Base-by-base conservation (phyloP, 2,329 filamentous ascomycete genomes). In the Pseudocercospora fuligena region DNA sequence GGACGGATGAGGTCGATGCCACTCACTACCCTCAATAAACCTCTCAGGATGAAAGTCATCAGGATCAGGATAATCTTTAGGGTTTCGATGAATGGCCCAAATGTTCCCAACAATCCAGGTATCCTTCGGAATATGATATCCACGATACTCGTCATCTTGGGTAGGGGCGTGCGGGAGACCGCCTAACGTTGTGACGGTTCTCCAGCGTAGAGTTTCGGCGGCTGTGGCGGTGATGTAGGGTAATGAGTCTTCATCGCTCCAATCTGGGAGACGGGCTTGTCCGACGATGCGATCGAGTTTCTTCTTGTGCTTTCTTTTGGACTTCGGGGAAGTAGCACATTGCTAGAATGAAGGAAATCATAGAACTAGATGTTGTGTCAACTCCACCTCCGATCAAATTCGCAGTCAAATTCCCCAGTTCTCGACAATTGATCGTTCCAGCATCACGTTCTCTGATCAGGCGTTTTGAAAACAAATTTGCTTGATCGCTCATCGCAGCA, bases 81-180 rank as follows among this genome's bases (percentile, higher is more conserved):
- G 61, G 36, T 66, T 58, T 19, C 56, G 59, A 16, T 69, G 65
- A 12, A 62, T 59, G 4, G 59, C 54, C 60, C 54, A 63, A 5
- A 62, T 53, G 25, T 60, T 66, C 1, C 63, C 63, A 9, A 61
- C 7, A 5, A 61, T 58, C 8, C 54, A 58, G 4, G 62, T 64
- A 49, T 58, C 54, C 29, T 64, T 64, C 0, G 67, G 67, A 6
- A 68, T 65, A 27, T 56, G 12, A 23, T 65, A 69, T 14, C 60
- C 64, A 31, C 56, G 57, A 54, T 73, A 73, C 3, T 63, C 58
- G 25, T 73, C 73, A n/a, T 72, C 63, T 51, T 69, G 53, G 5
- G 58, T 71, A 6, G 63, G 51, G 11, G 82, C 81, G 60, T 84
- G 82, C 0, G 81, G 81, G 0, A 72, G 59, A 21, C 63, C 61